Percentiles rank a stretch among this genome's conserved stretches.
Conservation (phyloP, 1,284 basidiomycete genomes). For the Ganoderma resinaceum region DNA sequence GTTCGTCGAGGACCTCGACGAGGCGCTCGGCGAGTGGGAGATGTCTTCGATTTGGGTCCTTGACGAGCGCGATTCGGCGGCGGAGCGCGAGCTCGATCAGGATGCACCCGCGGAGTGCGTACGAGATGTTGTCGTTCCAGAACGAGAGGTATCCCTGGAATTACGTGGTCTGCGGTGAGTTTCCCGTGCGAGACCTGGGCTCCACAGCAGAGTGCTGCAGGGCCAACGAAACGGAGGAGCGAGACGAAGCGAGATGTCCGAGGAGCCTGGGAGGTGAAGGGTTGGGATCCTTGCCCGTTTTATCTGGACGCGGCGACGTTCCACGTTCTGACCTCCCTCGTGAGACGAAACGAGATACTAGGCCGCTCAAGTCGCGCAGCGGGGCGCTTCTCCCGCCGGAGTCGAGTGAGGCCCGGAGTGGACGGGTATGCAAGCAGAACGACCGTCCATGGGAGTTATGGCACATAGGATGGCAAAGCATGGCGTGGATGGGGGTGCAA, state of each 20-base stretch:
- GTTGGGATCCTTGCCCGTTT: neutral
- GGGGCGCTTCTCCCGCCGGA: neutral
- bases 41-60: constrained; percentile 82
- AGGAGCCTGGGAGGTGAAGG: neutral
- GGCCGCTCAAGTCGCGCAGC: constrained; percentile 10
- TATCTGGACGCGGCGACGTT: neutral
- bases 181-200: neutral
- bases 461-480: neutral
- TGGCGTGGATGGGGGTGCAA: constrained; percentile 9
- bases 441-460: neutral
- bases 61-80: constrained; percentile 87
- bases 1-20: constrained; percentile 90
- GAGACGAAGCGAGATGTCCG: neutral
- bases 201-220: neutral
- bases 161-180: neutral
- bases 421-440: neutral
- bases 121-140: constrained; percentile 99
- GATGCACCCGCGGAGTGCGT: constrained; percentile 94
- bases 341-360: neutral
- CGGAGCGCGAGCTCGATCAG: constrained; percentile 93
- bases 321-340: neutral
- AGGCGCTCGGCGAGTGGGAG: constrained; percentile 83
- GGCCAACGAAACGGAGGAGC: neutral
- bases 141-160: constrained; percentile 91
- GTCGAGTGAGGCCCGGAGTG: neutral